Conservation (phyloP, 345 rosid genomes). For the Pugionium cornutum region DNA sequence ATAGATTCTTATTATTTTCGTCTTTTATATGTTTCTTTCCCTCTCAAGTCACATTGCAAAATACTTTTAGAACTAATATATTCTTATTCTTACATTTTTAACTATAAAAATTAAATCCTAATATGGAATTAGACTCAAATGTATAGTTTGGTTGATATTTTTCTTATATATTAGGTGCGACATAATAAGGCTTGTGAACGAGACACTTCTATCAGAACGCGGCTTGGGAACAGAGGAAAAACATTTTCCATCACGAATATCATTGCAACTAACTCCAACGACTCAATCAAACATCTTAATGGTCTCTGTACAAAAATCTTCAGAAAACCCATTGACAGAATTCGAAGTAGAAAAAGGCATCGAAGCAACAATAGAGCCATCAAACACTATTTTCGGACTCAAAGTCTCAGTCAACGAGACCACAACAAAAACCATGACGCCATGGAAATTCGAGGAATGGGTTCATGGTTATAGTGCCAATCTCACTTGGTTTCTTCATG, state of each 20-base stretch:
- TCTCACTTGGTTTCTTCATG: constrained; percentile 89
- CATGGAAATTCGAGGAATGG: constrained; percentile 87
- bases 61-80: too few relatives aligned
- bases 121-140: too few relatives aligned
- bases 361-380: constrained; percentile 68
- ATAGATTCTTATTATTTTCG: too few relatives aligned
- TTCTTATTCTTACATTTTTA: too few relatives aligned
- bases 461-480: constrained; percentile 61
- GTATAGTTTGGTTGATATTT: too few relatives aligned
- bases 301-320: constrained; percentile 71
- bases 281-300: constrained; percentile 67
- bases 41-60: too few relatives aligned
- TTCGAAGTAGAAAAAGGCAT: constrained; percentile 52
- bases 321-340: constrained; percentile 60
- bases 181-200: constrained; percentile 53
- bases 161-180: constrained; percentile 52
- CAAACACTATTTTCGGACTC: constrained; percentile 64
- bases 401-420: constrained; percentile 63
- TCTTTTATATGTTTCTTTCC: too few relatives aligned
- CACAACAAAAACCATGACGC: constrained; percentile 59
- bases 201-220: constrained; percentile 57
- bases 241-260: constrained; percentile 80
- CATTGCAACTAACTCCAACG: constrained; percentile 67
- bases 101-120: too few relatives aligned
- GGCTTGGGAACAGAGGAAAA: constrained; percentile 75